phyloP scores from a whole-genome alignment of 1,139 yeast genomes.

The Taphrina communis region DNA sequence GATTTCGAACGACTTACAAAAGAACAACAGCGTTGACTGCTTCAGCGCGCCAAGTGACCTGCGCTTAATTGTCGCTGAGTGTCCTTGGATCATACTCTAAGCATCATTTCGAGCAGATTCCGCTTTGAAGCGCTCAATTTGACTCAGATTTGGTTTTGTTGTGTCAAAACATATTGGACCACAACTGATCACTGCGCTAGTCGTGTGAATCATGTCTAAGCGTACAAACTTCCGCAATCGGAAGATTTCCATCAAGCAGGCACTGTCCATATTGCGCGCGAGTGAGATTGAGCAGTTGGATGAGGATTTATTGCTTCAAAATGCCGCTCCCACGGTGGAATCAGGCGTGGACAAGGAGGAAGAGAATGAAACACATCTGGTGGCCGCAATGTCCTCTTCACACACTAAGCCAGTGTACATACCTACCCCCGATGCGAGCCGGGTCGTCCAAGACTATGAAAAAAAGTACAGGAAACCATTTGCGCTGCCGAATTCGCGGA shows the following conservation, averaged over 20 bases:
- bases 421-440: conserved; percentile 90
- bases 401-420: conserved; percentile 69
- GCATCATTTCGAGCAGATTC: conserved; percentile 2
- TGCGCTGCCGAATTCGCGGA: conserved; percentile 75
- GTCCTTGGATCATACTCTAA: conserved; percentile 19
- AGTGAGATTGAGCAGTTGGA: conserved; percentile 81
- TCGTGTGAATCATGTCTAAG: conserved; percentile 44
- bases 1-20: conserved; percentile 17
- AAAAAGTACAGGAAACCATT: conserved; percentile 73
- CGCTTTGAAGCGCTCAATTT: conserved; percentile 25
- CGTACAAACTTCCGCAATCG: conserved; percentile 70
- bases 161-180: background rate
- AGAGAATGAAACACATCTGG: conserved; percentile 79
- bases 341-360: conserved; percentile 99
- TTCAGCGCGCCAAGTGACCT: conserved; percentile 22
- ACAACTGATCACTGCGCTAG: conserved; percentile 4
- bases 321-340: conserved; percentile 87
- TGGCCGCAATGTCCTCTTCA: conserved; percentile 82
- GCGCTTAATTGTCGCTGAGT: conserved; percentile 38
- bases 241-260: conserved; percentile 87
- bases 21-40: conserved; percentile 16
- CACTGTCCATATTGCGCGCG: conserved; percentile 78
- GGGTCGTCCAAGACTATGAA: conserved; percentile 60
- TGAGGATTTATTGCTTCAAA: conserved; percentile 69
- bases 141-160: background rate